Evolutionary conservation across 768 basidiomycete genomes (phyloP).

Genomic region (Suillus discolor): DNA sequence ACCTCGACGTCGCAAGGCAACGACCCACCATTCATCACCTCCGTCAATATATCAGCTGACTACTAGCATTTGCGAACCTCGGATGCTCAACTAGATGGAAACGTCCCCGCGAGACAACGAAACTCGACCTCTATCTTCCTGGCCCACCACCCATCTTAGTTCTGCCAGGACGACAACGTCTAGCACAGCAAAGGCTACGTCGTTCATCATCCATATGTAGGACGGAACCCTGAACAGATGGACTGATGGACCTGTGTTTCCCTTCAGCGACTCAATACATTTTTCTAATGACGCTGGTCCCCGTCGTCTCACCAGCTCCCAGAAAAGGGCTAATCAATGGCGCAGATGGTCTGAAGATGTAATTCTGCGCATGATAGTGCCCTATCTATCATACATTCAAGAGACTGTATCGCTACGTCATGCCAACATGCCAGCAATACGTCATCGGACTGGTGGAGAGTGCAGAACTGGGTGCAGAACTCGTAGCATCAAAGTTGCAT

Average conservation of each 20-base stretch:
- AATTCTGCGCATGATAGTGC: background rate
- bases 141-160: conserved; percentile 1
- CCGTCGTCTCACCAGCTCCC: background rate
- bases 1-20: background rate
- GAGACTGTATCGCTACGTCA: background rate
- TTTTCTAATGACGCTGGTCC: background rate
- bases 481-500: conserved; percentile 4
- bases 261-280: background rate
- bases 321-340: conserved; percentile 10
- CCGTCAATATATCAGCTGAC: background rate
- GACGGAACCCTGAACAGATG: background rate
- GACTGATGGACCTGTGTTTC: background rate
- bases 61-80: background rate
- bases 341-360: background rate
- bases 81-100: background rate
- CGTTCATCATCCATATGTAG: background rate
- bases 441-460: background rate
- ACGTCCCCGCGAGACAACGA: background rate
- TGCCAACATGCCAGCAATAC: background rate
- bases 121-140: conserved; percentile 8
- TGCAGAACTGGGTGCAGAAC: background rate
- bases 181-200: conserved; percentile 3
- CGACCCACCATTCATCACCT: background rate
- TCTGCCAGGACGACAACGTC: conserved; percentile 1
- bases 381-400: conserved; percentile 1